A percentile compares a stretch with the other conserved stretches of the same genome.
Conservation (phyloP, 768 basidiomycete genomes). For the Lentinula guzmanii region DNA sequence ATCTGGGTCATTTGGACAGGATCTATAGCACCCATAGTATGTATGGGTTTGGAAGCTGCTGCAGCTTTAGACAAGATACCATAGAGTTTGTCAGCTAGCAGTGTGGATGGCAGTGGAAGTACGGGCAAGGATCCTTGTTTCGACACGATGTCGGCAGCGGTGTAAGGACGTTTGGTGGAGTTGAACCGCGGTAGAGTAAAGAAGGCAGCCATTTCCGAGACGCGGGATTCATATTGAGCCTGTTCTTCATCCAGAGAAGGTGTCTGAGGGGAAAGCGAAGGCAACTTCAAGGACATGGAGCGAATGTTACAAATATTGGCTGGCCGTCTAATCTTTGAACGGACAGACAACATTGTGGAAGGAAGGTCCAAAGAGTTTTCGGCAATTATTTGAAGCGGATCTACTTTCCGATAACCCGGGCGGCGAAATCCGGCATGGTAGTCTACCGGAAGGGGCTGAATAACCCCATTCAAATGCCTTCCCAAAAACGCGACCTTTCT, state of each 20-base stretch:
- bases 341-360: conserved; percentile 23
- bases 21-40: conserved; percentile 92
- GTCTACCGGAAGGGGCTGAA: not conserved
- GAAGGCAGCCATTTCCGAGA: conserved; percentile 63
- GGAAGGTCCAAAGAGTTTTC: not conserved
- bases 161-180: conserved; percentile 72
- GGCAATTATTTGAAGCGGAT: not conserved
- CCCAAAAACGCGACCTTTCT: not conserved
- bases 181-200: conserved; percentile 72
- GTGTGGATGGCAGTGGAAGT: conserved; percentile 64
- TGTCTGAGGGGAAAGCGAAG: conserved; percentile 47
- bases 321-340: conserved; percentile 19
- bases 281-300: conserved; percentile 28
- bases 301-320: conserved; percentile 21
- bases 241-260: conserved; percentile 55
- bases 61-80: conserved; percentile 57
- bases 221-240: conserved; percentile 52
- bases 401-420: not conserved
- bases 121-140: conserved; percentile 88
- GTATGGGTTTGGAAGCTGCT: conserved; percentile 62
- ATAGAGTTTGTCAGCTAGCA: conserved; percentile 87
- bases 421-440: not conserved
- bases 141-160: conserved; percentile 71
- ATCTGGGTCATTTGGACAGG: conserved; percentile 95
- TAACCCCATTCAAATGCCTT: not conserved